Evolutionary conservation across 2,329 filamentous ascomycete species (phyloP), one percentile per base, ranked within the genome.

Genomic region (Trichophyton equinum): DNA sequence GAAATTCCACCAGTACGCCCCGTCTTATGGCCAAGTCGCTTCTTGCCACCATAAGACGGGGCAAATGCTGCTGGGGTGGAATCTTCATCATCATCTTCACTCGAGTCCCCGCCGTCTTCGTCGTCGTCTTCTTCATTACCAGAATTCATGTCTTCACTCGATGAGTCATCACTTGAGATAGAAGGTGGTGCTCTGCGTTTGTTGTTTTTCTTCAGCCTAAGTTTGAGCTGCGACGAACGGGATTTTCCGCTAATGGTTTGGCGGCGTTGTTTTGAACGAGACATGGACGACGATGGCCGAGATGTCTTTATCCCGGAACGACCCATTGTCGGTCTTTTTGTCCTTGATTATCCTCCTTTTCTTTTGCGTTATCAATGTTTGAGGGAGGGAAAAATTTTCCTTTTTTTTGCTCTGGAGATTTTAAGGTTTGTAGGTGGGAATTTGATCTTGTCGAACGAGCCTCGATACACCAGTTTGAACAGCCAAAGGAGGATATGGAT

Each of bases 31-130:
- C 68, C 62, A 59, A 66, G 71, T 57, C 67, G 66, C 57, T 64
- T 67, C 60, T 69, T 69, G 61, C 67, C 68, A 64, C 69, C 72
- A 71, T 73, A 75, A 72, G 75, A 75, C 74, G 74, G 73, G 72
- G 71, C 70, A 61, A 70, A 69, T 57, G 69, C 71, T 65, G 71
- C 72, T 63, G 74, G 73, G 63, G 71, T 68, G 60, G 76, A 75
- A 60, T 76, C 72, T 64, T 77, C 74, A 61, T 78, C 75, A 57
- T 76, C 75, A 13, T 73, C 73, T 33, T 55, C 51, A 55, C 51
- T 55, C 27, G 51, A 55, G 51, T 55, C 51, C 25, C 30, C 51
- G 65, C 72, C 71, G 58, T 74, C 74, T 47, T 65, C 65, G 38
- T 68, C 67, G 30, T 65, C 63, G 9, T 68, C 69, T 15, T 65